A percentile compares a stretch with the other conserved stretches of the same genome.
These are phyloP conservation scores for Colletotrichum echinochloae DNA, from an alignment of 2,329 filamentous ascomycete genomes.

Conservation along the genomic window DNA sequence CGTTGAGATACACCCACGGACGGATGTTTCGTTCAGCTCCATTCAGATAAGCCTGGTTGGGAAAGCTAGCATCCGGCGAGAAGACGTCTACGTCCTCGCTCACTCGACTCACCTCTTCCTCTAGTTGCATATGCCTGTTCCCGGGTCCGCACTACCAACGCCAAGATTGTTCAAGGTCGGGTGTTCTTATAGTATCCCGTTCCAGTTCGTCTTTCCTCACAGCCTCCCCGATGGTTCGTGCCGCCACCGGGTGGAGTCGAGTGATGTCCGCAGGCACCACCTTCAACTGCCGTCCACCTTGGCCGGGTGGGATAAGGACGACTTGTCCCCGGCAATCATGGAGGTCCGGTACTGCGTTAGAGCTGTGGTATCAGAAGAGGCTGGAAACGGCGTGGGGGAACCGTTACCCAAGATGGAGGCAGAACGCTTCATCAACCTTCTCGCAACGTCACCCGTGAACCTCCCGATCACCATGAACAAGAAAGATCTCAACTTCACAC, in stretches of 20 bases:
- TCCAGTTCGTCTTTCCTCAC: constrained; percentile 68
- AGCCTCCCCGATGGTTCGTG: constrained; percentile 68
- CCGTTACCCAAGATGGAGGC: constrained; percentile 54
- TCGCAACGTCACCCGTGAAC: constrained; percentile 62
- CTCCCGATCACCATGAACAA: constrained; percentile 62
- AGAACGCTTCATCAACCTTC: constrained; percentile 60
- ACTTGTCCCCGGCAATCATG: constrained; percentile 66
- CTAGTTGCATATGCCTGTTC: constrained; percentile 66
- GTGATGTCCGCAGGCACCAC: constrained; percentile 62
- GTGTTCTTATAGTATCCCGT: constrained; percentile 61
- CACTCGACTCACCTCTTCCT: constrained; percentile 59
- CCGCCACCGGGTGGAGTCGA: constrained; percentile 60
- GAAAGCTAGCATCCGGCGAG: constrained; percentile 59
- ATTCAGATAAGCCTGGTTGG: constrained; percentile 66
- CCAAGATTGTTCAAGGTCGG: constrained; percentile 61
- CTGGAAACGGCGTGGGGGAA: constrained; percentile 44
- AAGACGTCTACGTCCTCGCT: constrained; percentile 59
- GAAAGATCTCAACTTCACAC: constrained; percentile 61
- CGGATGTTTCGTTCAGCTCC: constrained; percentile 61
- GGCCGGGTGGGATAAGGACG: constrained; percentile 64
- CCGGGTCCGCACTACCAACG: constrained; percentile 59
- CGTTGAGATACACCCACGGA: constrained; percentile 57
- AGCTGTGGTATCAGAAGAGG: constrained; percentile 53
- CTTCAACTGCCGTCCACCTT: constrained; percentile 65
- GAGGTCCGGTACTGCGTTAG: constrained; percentile 64